A percentile compares a stretch with the other conserved stretches of the same genome.
Conservation (phyloP, 139 green algal species). For the Volvox reticuliferus region DNA sequence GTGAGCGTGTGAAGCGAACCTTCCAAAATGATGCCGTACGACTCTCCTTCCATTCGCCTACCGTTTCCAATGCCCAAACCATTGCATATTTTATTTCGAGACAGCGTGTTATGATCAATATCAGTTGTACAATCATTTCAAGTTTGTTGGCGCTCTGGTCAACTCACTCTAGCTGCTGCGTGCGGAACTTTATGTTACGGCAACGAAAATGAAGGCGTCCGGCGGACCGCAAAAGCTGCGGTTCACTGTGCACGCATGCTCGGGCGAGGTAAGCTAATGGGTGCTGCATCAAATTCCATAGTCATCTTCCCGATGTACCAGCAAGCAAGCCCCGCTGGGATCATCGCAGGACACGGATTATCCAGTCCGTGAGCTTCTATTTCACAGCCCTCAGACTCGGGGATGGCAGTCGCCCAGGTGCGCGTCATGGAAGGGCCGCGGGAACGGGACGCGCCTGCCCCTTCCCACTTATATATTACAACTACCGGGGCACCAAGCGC, state of each 20-base stretch:
- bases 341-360: slow-evolving; percentile 81
- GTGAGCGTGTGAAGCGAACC: too few relatives aligned
- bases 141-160: background rate
- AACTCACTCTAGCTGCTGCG: background rate
- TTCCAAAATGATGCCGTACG: too few relatives aligned
- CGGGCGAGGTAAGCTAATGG: slow-evolving; percentile 57
- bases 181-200: background rate
- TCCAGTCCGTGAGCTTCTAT: slow-evolving; percentile 83
- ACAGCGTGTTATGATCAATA: too few relatives aligned
- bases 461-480: background rate
- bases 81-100: too few relatives aligned
- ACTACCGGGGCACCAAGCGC: background rate
- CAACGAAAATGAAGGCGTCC: slow-evolving; percentile 60
- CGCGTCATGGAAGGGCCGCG: background rate
- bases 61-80: too few relatives aligned
- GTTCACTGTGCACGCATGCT: slow-evolving; percentile 66
- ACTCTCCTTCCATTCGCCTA: too few relatives aligned
- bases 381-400: slow-evolving; percentile 80
- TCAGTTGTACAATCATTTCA: too few relatives aligned
- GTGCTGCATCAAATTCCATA: background rate
- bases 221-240: slow-evolving; percentile 70
- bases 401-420: slow-evolving; percentile 90
- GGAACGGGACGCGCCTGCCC: background rate
- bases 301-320: background rate
- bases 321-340: background rate